Conservation (phyloP, 345 rosid species). For the Cardamine resedifolia region DNA sequence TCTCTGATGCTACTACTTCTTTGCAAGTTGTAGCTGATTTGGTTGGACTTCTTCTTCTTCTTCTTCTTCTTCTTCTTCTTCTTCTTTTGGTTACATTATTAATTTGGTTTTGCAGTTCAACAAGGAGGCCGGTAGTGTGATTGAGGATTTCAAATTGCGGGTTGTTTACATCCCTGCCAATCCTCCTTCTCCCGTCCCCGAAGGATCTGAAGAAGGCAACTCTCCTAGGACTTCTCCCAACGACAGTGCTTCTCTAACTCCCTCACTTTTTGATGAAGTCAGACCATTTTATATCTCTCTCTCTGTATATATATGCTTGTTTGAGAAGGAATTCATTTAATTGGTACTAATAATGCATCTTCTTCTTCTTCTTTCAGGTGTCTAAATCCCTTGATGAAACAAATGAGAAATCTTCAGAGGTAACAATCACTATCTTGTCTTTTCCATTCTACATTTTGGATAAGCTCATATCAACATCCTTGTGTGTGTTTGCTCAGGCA, state of each 20-base stretch:
- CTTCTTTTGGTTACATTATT: neutral
- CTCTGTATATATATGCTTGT: no score
- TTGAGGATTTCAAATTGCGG: conserved; percentile 77
- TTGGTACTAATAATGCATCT: neutral
- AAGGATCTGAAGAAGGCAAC: conserved; percentile 87
- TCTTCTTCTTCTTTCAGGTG: conserved; percentile 43
- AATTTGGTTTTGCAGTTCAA: conserved; percentile 52
- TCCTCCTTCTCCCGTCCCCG: conserved; percentile 90
- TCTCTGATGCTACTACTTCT: conserved; percentile 56
- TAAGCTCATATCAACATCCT: neutral
- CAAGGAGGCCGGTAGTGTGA: conserved; percentile 53
- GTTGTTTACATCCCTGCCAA: conserved; percentile 78
- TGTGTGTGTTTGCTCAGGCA: conserved; percentile 45
- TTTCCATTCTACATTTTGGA: neutral
- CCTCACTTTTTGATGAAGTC: conserved; percentile 51
- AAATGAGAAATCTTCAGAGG: conserved; percentile 61
- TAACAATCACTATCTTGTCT: conserved; percentile 18
- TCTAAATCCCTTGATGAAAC: conserved; percentile 60
- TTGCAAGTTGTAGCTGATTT: conserved; percentile 61
- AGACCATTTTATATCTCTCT: conserved; percentile 4
- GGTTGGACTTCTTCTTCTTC: conserved; percentile 37
- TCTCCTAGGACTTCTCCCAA: conserved; percentile 56
- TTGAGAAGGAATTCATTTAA: no score
- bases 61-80: no score
- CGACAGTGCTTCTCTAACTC: conserved; percentile 48